Evolutionary conservation across 2,329 filamentous ascomycete species (phyloP).

Genomic region (Zasmidium cellare): DNA sequence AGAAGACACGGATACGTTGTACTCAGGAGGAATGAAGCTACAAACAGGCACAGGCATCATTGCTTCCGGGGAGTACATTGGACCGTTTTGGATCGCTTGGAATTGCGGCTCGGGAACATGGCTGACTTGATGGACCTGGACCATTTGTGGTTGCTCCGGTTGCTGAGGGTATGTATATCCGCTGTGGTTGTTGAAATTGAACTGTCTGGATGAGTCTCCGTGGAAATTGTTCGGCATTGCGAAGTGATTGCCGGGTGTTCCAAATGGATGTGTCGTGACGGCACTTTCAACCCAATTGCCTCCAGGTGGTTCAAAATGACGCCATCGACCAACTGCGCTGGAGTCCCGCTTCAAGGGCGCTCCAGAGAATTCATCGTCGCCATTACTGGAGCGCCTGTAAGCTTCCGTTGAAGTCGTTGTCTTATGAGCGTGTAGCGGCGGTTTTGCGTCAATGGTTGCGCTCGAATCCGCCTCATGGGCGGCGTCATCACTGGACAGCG

Average conservation of each 20-base stretch:
- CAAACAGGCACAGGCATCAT: conserved; percentile 15
- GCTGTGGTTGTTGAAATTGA: conserved; percentile 15
- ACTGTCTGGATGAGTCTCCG: not conserved
- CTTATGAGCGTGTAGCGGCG: too few relatives aligned
- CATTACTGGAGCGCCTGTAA: not conserved
- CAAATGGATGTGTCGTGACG: not conserved
- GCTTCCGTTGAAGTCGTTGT: too few relatives aligned
- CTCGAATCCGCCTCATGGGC: too few relatives aligned
- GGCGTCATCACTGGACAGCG: too few relatives aligned
- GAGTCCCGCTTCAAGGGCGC: conserved; percentile 3
- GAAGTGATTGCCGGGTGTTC: not conserved
- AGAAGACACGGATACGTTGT: not conserved
- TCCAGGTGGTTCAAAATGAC: not conserved
- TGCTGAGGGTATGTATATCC: conserved; percentile 16
- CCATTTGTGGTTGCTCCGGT: conserved; percentile 10
- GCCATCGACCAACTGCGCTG: not conserved
- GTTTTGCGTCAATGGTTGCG: too few relatives aligned
- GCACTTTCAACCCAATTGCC: not conserved
- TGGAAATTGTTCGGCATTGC: not conserved
- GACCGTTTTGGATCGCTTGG: conserved; percentile 20
- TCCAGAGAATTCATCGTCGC: not conserved
- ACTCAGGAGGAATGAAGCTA: conserved; percentile 5
- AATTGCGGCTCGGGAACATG: conserved; percentile 25
- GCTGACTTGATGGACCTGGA: conserved; percentile 18
- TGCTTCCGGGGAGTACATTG: conserved; percentile 16